These are phyloP conservation scores for Sequoia sempervirens DNA, from an alignment of 75 land plant genomes.

Conservation along the genomic window DNA sequence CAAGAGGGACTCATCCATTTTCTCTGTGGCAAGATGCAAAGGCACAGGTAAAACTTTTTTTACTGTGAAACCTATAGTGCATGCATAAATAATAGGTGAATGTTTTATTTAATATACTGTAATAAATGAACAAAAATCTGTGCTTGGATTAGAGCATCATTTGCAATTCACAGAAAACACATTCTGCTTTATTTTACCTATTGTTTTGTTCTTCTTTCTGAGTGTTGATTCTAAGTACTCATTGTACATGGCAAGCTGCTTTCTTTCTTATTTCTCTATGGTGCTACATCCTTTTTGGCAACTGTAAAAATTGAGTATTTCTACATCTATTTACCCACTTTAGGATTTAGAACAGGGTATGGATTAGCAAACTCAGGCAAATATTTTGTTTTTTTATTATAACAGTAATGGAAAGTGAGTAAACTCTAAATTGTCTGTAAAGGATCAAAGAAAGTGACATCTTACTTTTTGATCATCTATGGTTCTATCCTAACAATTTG, in stretches of 20 bases:
- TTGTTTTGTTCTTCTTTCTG: not conserved
- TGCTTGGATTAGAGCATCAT: not conserved
- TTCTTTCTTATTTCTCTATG: not conserved
- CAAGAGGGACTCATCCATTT: conserved; percentile 20
- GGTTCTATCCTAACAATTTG: too few species aligned
- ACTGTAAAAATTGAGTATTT: not conserved
- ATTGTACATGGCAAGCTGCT: not conserved
- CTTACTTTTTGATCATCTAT: too few species aligned
- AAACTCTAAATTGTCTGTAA: not conserved
- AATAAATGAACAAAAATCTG: not conserved
- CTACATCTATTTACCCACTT: not conserved
- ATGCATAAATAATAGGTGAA: not conserved
- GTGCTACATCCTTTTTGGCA: not conserved
- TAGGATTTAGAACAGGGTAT: not conserved
- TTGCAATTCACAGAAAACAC: not conserved
- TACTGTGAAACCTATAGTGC: not conserved
- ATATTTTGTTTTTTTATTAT: not conserved
- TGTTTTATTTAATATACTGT: not conserved
- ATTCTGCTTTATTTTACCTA: not conserved
- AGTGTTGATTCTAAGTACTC: not conserved
- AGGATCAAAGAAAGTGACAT: too few species aligned
- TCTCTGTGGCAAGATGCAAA: conserved; percentile 81
- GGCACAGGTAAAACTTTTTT: conserved; percentile 43
- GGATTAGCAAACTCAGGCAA: not conserved
- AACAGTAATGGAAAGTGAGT: not conserved